Evolutionary conservation across 2,329 filamentous ascomycete genomes (phyloP).

Genomic region (Colletotrichum orchidophilum): DNA sequence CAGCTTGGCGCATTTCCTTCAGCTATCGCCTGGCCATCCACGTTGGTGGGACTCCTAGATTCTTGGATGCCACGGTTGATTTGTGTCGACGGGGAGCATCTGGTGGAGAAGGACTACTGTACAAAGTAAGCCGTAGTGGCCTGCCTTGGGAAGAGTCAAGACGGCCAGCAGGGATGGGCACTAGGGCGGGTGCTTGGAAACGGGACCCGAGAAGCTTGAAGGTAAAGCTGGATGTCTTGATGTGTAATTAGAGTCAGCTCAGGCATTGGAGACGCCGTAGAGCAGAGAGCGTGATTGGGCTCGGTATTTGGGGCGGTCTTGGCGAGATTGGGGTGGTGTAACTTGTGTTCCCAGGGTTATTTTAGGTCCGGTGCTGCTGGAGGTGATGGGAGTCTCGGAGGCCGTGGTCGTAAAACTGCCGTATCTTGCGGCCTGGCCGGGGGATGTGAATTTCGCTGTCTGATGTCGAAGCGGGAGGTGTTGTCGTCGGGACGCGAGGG

Average conservation of each 20-base stretch:
- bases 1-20: constrained; percentile 22
- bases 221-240: background rate
- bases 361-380: background rate
- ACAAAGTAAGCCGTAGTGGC: background rate
- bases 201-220: constrained; percentile 26
- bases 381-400: background rate
- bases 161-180: constrained; percentile 8
- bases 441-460: background rate
- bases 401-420: background rate
- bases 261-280: constrained; percentile 2
- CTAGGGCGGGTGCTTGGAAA: constrained; percentile 6
- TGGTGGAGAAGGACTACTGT: constrained; percentile 5
- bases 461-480: background rate
- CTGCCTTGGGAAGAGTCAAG: background rate
- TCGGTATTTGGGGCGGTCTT: constrained; percentile 29
- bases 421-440: background rate
- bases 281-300: constrained; percentile 17
- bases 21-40: constrained; percentile 13
- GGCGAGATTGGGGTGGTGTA: constrained; percentile 24
- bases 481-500: too few relatives aligned
- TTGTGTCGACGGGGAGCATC: background rate
- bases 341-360: constrained; percentile 14
- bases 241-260: constrained; percentile 12
- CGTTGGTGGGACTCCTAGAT: constrained; percentile 15
- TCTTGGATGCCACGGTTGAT: background rate